Base-by-base conservation (phyloP, 2,329 filamentous ascomycete species). In the Hymenoscyphus scutula region DNA sequence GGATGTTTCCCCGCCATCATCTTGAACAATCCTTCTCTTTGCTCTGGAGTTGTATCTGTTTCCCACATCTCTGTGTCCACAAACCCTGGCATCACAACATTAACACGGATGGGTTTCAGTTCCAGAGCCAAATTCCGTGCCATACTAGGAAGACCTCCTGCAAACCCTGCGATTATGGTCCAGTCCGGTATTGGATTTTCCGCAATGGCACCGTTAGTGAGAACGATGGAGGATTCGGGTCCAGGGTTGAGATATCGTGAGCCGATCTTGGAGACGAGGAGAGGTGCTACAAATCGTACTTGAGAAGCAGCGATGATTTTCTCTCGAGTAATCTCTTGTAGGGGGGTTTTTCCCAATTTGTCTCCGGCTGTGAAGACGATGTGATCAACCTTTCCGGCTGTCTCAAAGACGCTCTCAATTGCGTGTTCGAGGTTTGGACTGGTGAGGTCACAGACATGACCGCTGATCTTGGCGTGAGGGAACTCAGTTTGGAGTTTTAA, bases 41-140 rank as follows among this genome's bases (percentile, higher is more conserved):
- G n/a, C 41, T 23, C 41, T 7, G 59, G 63, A 17, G 59, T n/a
- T 29, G 56, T 67, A 25, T 45, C 34, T 5, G 45, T 48, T 64
- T 71, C 72, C 76, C 75, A 81, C 15, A 85, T 58, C 59, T 80
- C 79, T 5, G 84, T 86, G 45, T 79, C 72, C 0, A 83, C 77
- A 0, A 78, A 76, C 0, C 87, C 88, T 0, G 86, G 85, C 59
- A 75, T 77, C 1, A 90, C 83, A 0, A 81, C 70, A 70, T 90
- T 90, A 29, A 89, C 86, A 1, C 88, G 76, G 8, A 89, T 74
- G 0, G 88, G 88, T 65, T 80, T 81, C 61, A 91, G 70, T 68
- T 90, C 87, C 34, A 89, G 69, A 1, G 87, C 87, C 37, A 90
- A 74, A 2, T 78, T 80, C 1, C 82, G 77, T 1, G 79, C 77